Conservation (phyloP, 1,284 basidiomycete genomes). For the Rhodotorula sp. region DNA sequence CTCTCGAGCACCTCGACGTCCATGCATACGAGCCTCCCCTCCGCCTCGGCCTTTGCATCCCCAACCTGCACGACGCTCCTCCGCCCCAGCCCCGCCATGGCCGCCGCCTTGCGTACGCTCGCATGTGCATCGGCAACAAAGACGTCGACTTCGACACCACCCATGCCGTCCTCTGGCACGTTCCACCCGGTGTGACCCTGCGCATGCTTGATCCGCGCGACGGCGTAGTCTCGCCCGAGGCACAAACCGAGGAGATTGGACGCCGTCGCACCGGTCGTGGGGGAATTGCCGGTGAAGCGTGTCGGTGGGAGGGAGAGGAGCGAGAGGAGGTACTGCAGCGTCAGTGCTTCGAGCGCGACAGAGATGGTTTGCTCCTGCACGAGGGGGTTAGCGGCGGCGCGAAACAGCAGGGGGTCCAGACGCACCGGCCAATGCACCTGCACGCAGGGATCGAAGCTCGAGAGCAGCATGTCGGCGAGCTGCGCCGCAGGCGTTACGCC, state of each 20-base stretch:
- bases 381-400: background rate
- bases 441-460: conserved; percentile 53
- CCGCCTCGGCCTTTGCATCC: conserved; percentile 27
- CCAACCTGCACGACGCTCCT: conserved; percentile 52
- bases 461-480: conserved; percentile 52
- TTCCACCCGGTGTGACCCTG: conserved; percentile 49
- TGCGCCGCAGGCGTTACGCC: conserved; percentile 52
- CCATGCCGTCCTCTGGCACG: conserved; percentile 54
- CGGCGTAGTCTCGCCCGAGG: conserved; percentile 43
- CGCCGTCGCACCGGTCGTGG: conserved; percentile 59
- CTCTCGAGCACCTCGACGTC: conserved; percentile 52
- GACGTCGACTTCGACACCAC: conserved; percentile 53
- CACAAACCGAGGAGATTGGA: conserved; percentile 57
- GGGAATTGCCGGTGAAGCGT: conserved; percentile 52
- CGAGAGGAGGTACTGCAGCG: conserved; percentile 55
- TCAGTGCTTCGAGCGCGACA: conserved; percentile 54
- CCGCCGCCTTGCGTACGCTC: conserved; percentile 56
- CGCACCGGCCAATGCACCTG: conserved; percentile 50
- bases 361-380: conserved; percentile 46
- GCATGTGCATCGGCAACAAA: conserved; percentile 56
- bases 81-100: conserved; percentile 56
- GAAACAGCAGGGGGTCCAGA: background rate
- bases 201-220: conserved; percentile 30
- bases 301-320: conserved; percentile 52
- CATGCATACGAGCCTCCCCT: conserved; percentile 47